Evolutionary conservation across 2,329 filamentous ascomycete species (phyloP), one percentile per base, ranked within the genome.

Genomic region (Diplodia scrobiculata): DNA sequence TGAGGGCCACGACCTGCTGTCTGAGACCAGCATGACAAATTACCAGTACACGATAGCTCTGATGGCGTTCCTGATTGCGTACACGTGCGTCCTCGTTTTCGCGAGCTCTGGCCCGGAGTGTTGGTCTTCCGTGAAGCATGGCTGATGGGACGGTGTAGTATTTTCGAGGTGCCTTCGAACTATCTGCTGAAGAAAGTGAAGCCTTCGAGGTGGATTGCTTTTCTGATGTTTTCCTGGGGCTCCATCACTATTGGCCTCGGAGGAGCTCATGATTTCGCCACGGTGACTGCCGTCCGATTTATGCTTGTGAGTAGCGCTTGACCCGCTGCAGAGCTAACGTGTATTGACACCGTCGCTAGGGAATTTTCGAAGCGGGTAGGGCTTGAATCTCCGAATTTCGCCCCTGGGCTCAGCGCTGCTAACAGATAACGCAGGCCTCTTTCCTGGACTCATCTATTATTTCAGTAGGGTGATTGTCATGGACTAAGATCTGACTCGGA

Each of bases 1-100:
- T 11, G 84, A 83, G 0, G 74, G 81, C 52, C 79, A 90, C 73
- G 87, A 89, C 76, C 82, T 91, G 69, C 82, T 89, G 41, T 79
- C 81, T 19, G 83, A 86, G 71, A 87, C 87, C 1, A 70, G 81
- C 68, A 89, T 90, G 84, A 85, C 84, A 1, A 80, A 83, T 62
- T 80, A 83, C 72, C 81, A 89, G 71, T 91, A 71, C 59, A 70
- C 70, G 0, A 69, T 74, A 47, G 71, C 72, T 2, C 68, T 74
- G n/a, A 73, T 73, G 65, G 65, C 73, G 0, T 75, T 75, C 55
- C 69, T 74, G 0, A 70, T 75, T 9, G 70, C 73, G 0, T 75
- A 75, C 45, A 60, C 71, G 68, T 69, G 36, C 27, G 68, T 68
- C 9, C 7, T 21, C 10, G 19, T n/a, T 10, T 10, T 4, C 19